Conservation (phyloP, 139 green algal species). For the Microglena sp. region DNA sequence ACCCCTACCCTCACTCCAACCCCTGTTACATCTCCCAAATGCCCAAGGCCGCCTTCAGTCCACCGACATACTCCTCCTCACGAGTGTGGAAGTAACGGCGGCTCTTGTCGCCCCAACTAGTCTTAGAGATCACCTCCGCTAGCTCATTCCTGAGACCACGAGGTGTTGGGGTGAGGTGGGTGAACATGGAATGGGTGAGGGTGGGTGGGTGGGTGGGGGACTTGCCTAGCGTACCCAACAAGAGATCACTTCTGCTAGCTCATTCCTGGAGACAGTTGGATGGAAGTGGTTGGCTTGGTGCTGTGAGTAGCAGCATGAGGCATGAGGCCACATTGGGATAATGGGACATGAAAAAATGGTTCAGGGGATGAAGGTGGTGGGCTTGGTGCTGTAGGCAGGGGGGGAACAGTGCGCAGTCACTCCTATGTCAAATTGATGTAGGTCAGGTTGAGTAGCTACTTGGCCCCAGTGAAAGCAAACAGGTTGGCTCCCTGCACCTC, state of each 20-base stretch:
- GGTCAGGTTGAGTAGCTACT: too few species aligned
- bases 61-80: conserved; percentile 73
- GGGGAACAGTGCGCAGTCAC: too few species aligned
- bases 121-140: conserved; percentile 38
- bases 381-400: too few species aligned
- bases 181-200: not conserved
- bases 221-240: not conserved
- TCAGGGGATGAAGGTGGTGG: too few species aligned
- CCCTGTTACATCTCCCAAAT: conserved; percentile 68
- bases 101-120: conserved; percentile 68
- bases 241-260: not conserved
- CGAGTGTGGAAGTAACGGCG: conserved; percentile 61
- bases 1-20: too few species aligned
- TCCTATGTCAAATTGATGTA: too few species aligned
- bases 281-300: too few species aligned
- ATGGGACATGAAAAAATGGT: too few species aligned
- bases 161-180: not conserved
- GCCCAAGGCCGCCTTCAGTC: conserved; percentile 53
- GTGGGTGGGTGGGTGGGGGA: not conserved
- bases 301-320: too few species aligned
- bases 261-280: not conserved
- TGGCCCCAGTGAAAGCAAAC: too few species aligned
- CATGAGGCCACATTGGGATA: too few species aligned
- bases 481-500: too few species aligned
- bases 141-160: conserved; percentile 41